Percentiles rank a stretch among this genome's conserved stretches.
Evolutionary conservation across 2,329 filamentous ascomycete species (phyloP).

Genomic region (Stemphylium beticola): DNA sequence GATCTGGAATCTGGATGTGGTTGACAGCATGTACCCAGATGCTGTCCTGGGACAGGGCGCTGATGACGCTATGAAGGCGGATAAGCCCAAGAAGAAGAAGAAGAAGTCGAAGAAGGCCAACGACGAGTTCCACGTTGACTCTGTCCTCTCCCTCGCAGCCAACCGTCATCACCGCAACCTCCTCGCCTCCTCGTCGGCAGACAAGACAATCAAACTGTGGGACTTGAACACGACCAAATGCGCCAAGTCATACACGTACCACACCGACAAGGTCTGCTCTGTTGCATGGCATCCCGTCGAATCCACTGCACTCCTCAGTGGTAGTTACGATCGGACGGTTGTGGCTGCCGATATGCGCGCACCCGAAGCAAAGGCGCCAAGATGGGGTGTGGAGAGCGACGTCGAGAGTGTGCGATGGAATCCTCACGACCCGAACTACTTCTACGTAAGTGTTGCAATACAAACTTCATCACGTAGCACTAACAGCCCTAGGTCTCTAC

Average conservation of each 20-base stretch:
- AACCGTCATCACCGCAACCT: conserved; percentile 95
- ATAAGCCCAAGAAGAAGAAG: conserved; percentile 80
- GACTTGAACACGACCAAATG: conserved; percentile 90
- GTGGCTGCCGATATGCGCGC: conserved; percentile 97
- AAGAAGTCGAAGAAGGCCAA: conserved; percentile 90
- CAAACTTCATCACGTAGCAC: conserved; percentile 1
- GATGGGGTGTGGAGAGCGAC: conserved; percentile 95
- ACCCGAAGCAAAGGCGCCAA: conserved; percentile 77
- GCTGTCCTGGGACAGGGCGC: conserved; percentile 81
- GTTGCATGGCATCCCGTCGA: conserved; percentile 90
- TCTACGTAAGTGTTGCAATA: conserved; percentile 68
- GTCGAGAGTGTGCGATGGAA: conserved; percentile 95
- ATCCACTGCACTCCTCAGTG: conserved; percentile 86
- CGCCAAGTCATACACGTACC: conserved; percentile 93
- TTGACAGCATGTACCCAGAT: conserved; percentile 98
- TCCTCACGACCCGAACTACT: conserved; percentile 88
- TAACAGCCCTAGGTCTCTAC: conserved; percentile 65
- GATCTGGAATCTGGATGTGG: conserved; percentile 94
- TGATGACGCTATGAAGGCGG: conserved; percentile 58
- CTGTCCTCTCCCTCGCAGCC: conserved; percentile 86
- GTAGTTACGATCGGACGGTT: conserved; percentile 92
- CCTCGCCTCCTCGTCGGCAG: conserved; percentile 91
- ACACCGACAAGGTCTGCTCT: conserved; percentile 97
- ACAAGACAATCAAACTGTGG: conserved; percentile 98
- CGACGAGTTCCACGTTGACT: conserved; percentile 91